Evolutionary conservation across 192 early-diverging fungal genomes (phyloP), one percentile per base, ranked within the genome.

Genomic region (Powellomyces hirtus): DNA sequence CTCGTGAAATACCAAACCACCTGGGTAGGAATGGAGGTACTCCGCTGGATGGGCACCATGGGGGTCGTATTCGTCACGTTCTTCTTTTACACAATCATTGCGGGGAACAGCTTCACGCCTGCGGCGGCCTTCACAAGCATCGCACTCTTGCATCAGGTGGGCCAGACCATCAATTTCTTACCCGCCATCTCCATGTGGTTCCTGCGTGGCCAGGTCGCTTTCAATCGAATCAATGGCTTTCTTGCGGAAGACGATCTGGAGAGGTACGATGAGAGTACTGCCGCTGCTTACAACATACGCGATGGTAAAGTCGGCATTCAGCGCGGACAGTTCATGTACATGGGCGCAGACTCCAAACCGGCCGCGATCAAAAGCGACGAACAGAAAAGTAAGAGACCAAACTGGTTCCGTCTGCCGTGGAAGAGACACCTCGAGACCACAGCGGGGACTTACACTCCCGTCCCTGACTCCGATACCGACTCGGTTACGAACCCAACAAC

Each of bases 241-340:
- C 77, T 98, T 31, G 75, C 69, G 10, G 90, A 94, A 65, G 73
- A 82, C 7, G 89, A 94, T 51, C 64, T 92, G 29, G 79, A 84
- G 70, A 53, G 77, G 59, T 69, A 74, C 35, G 22, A 24, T 7
- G 7, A 52, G 50, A 24, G 11, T 24, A 52, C 10, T 18, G 8
- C 40, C 10, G 40, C 8, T 18, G 18, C 8, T 18, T 42, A 11
- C 18, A 11, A 42, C 18, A 42, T 18, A 8, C 8, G 40, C 40
- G 40, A 42, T 18, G 40, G 40, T 11, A 42, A 42, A 18, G 40
- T 42, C 18, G 8, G 10, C 8, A 42, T 42, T 42, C 40, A 18
- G 40, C 40, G 18, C 8, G 40, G 40, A 8, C 10, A 42, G 40
- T 42, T 42, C 18, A 8, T 42, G 40, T 42, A 42, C 40, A 42